phyloP scores from a whole-genome alignment of 805 yeast genomes.

The Cyberlindnera nakhonratchasimensis region DNA sequence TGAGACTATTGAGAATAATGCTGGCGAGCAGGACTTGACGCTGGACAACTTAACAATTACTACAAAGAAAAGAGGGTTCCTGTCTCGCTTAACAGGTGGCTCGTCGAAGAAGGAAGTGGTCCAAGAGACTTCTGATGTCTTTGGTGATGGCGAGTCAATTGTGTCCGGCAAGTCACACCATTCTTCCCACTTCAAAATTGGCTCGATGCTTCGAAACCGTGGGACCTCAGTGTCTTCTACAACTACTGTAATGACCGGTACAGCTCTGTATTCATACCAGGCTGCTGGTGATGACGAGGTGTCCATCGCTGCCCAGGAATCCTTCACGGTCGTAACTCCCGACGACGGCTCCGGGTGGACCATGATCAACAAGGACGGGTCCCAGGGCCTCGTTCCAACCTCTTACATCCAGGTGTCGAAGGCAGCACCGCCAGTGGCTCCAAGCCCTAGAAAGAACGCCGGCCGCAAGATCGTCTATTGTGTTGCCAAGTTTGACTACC shows the following conservation, averaged over 20 bases:
- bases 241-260: constrained; percentile 31
- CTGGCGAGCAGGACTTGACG: constrained; percentile 69
- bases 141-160: constrained; percentile 23
- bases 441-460: constrained; percentile 20
- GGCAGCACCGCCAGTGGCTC: constrained; percentile 22
- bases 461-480: constrained; percentile 18
- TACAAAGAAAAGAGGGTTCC: constrained; percentile 59
- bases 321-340: constrained; percentile 49
- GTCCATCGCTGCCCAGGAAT: constrained; percentile 56
- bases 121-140: constrained; percentile 4
- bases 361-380: constrained; percentile 48
- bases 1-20: constrained; percentile 83
- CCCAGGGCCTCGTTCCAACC: constrained; percentile 81
- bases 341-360: constrained; percentile 96
- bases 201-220: constrained; percentile 22
- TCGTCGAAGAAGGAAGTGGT: constrained; percentile 20
- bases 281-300: constrained; percentile 79
- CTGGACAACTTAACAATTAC: constrained; percentile 46
- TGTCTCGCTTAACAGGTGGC: constrained; percentile 34
- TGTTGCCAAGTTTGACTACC: constrained; percentile 25
- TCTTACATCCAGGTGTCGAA: constrained; percentile 57
- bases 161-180: constrained; percentile 14
- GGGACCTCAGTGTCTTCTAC: constrained; percentile 17
- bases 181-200: constrained; percentile 18
- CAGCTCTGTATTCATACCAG: constrained; percentile 41